Percentiles rank a stretch among this genome's conserved stretches.
Evolutionary conservation across 352 stramenopile genomes (phyloP).

Genomic region (Phytophthora litchii): DNA sequence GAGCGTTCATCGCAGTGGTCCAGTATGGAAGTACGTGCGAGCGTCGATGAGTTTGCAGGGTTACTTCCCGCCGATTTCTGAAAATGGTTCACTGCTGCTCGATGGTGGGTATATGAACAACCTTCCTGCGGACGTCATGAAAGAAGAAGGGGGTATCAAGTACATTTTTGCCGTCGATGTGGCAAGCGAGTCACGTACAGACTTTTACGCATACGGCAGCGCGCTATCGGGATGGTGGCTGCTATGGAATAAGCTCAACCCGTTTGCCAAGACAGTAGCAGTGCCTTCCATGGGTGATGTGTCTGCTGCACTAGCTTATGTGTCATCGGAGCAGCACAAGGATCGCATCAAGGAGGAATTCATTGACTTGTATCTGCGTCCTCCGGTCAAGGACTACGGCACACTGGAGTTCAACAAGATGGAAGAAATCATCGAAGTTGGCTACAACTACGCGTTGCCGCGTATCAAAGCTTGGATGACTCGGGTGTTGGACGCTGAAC

Average conservation of each 20-base stretch:
- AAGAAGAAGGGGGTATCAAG: slow-evolving; percentile 87
- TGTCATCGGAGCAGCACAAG: slow-evolving; percentile 91
- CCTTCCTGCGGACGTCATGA: slow-evolving; percentile 92
- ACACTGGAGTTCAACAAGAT: slow-evolving; percentile 94
- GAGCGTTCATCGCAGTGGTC: slow-evolving; percentile 87
- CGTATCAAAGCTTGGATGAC: slow-evolving; percentile 65
- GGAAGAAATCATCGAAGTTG: slow-evolving; percentile 89
- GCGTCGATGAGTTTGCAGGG: slow-evolving; percentile 93
- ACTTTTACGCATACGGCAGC: slow-evolving; percentile 85
- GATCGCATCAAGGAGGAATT: slow-evolving; percentile 83
- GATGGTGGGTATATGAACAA: slow-evolving; percentile 96
- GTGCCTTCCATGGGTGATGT: slow-evolving; percentile 94
- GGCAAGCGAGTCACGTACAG: slow-evolving; percentile 72
- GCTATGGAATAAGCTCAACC: slow-evolving; percentile 91
- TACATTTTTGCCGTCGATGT: slow-evolving; percentile 93
- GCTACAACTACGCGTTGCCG: slow-evolving; percentile 83
- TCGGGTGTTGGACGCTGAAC: slow-evolving; percentile 58
- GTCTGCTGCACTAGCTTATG: slow-evolving; percentile 86
- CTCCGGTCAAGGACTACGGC: slow-evolving; percentile 88
- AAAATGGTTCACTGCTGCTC: slow-evolving; percentile 86
- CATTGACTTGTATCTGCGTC: slow-evolving; percentile 89
- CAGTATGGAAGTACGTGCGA: slow-evolving; percentile 90
- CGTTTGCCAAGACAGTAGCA: slow-evolving; percentile 84
- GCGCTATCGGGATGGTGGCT: slow-evolving; percentile 91
- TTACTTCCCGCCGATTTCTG: slow-evolving; percentile 91